Evolutionary conservation across 2,329 filamentous ascomycete species (phyloP).

Genomic region (Cytospora piceae): DNA sequence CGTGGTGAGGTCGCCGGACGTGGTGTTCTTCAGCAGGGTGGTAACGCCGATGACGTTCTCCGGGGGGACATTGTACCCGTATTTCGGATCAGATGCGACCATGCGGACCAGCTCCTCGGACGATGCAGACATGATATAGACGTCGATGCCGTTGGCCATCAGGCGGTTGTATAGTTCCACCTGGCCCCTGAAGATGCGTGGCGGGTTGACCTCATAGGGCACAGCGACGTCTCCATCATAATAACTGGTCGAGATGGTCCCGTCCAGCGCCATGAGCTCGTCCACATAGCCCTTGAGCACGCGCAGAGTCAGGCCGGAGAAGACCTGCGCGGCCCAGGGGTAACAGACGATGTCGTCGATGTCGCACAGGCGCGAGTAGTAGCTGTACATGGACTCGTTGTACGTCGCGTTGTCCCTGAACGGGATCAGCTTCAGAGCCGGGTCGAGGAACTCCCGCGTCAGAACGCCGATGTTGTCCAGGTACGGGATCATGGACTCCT

Average conservation of each 20-base stretch:
- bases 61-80: slow-evolving; percentile 50
- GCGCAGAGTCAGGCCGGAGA: slow-evolving; percentile 40
- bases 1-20: slow-evolving; percentile 39
- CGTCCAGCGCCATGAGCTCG: slow-evolving; percentile 34
- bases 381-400: slow-evolving; percentile 49
- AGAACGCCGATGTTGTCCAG: slow-evolving; percentile 48
- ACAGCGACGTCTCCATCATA: slow-evolving; percentile 41
- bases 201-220: slow-evolving; percentile 38
- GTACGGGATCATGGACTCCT: slow-evolving; percentile 48
- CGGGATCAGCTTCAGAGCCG: slow-evolving; percentile 45
- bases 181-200: slow-evolving; percentile 45
- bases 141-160: slow-evolving; percentile 47
- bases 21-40: slow-evolving; percentile 41
- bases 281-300: slow-evolving; percentile 24
- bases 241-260: slow-evolving; percentile 43
- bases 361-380: slow-evolving; percentile 49
- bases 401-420: slow-evolving; percentile 46
- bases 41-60: slow-evolving; percentile 50
- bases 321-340: slow-evolving; percentile 48
- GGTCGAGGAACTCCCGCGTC: slow-evolving; percentile 46
- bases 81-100: slow-evolving; percentile 49
- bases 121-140: slow-evolving; percentile 48
- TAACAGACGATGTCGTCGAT: slow-evolving; percentile 48
- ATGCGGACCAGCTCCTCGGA: slow-evolving; percentile 51
- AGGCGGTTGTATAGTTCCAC: slow-evolving; percentile 49